A percentile compares a stretch with the other conserved stretches of the same genome.
These are phyloP conservation scores for Beauveria varroae DNA, from an alignment of 2,329 filamentous ascomycete species.

Conservation along the genomic window DNA sequence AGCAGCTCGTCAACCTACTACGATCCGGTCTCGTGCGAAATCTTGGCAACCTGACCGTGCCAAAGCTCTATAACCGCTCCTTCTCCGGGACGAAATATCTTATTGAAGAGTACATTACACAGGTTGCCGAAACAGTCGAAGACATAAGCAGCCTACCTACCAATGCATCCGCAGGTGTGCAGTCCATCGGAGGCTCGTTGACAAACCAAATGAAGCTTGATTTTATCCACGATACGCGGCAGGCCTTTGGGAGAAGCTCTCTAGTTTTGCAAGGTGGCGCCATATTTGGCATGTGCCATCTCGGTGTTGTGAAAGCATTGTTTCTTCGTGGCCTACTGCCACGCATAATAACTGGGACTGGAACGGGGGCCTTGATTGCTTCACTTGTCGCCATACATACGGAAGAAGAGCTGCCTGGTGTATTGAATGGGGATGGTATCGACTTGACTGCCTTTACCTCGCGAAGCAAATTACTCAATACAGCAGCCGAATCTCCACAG, in stretches of 20 bases:
- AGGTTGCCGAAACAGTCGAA: conserved; percentile 73
- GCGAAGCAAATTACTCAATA: conserved; percentile 23
- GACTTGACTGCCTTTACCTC: conserved; percentile 71
- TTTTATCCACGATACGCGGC: conserved; percentile 76
- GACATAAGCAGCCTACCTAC: conserved; percentile 65
- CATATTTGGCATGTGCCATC: conserved; percentile 83
- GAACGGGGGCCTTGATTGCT: conserved; percentile 82
- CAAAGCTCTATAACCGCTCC: conserved; percentile 73
- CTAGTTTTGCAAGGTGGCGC: conserved; percentile 84
- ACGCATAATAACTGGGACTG: conserved; percentile 84
- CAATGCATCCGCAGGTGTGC: conserved; percentile 29
- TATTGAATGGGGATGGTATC: conserved; percentile 73
- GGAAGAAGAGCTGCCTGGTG: conserved; percentile 70
- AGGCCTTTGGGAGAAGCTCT: conserved; percentile 80
- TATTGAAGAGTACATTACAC: conserved; percentile 84
- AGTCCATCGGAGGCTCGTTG: conserved; percentile 35
- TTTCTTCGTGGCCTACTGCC: conserved; percentile 75
- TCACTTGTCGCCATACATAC: conserved; percentile 82
- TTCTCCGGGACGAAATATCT: conserved; percentile 85
- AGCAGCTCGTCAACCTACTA: conserved; percentile 69
- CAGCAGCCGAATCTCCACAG: conserved; percentile 26
- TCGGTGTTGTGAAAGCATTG: conserved; percentile 84
- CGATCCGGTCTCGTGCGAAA: conserved; percentile 76
- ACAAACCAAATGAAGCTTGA: conserved; percentile 76
- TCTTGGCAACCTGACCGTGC: conserved; percentile 80